These are phyloP conservation scores for Pseudonitzschia multiseries DNA, from an alignment of 108 stramenopile genomes.

Conservation along the genomic window DNA sequence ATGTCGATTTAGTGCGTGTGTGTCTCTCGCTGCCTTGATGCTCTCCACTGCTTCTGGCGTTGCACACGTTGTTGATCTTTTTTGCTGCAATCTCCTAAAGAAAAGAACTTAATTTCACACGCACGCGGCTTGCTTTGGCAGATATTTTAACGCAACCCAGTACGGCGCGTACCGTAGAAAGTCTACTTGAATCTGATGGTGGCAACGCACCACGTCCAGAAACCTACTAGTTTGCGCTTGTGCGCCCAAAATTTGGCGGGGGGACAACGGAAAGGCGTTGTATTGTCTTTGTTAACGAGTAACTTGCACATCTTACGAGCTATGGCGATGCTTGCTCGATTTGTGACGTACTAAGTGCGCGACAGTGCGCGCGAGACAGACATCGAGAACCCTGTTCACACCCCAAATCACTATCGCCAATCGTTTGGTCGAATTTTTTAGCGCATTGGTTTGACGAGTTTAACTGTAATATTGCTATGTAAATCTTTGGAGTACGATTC, in stretches of 20 bases:
- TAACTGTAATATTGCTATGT: not conserved
- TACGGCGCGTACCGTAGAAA: not conserved
- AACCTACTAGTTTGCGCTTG: not conserved
- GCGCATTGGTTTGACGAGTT: no score
- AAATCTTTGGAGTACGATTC: conserved; percentile 1
- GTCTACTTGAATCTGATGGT: not conserved
- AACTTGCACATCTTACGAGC: no score
- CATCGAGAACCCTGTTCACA: not conserved
- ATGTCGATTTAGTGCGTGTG: not conserved
- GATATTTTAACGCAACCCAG: not conserved
- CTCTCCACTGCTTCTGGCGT: not conserved
- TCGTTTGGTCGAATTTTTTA: no score
- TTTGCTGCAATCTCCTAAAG: not conserved
- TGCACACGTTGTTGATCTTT: conserved; percentile 7
- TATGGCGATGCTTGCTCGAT: not conserved
- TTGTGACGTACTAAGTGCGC: not conserved
- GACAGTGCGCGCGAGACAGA: not conserved
- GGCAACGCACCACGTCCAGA: conserved; percentile 13
- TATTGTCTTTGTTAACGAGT: no score
- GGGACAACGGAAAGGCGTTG: not conserved
- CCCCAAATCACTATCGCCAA: not conserved
- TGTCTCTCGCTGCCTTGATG: not conserved
- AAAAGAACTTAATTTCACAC: conserved; percentile 3
- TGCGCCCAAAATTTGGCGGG: not conserved
- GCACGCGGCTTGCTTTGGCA: not conserved